Base-by-base conservation (phyloP, 2,329 filamentous ascomycete species). In the Penicillium sp. region DNA sequence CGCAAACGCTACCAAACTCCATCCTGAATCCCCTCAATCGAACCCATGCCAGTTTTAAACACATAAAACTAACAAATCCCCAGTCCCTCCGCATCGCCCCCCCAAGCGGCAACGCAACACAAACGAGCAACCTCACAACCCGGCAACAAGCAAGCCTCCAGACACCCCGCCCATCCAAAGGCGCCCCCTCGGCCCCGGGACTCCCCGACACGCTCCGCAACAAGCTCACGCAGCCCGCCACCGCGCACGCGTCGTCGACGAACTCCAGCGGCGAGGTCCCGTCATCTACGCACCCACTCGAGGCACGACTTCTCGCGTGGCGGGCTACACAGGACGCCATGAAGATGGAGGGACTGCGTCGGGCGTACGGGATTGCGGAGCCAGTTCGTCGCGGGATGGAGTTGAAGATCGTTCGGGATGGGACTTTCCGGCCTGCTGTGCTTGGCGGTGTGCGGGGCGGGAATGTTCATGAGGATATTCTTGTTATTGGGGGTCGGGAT, bases 311-410 rank as follows among this genome's bases (percentile, higher is more conserved):
- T 52, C 81, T 84, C 64, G 80, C 83, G 66, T 98, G 93, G 93
- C 87, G 91, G 72, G 77, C 84, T 51, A 95, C 90, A 37, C 91
- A 96, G 73, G 85, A 95, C 62, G 70, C 76, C 31, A 72, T 95
- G 67, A 93, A 94, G 73, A 93, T 95, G 87, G 83, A 90, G 73
- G 79, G 83, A 45, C 80, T 97, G 62, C 83, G 88, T 57, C 86
- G 88, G 58, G 84, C 88, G 41, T 97, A 89, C 70, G 93, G 93
- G 57, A 84, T 96, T 63, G 88, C 87, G 24, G 93, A 97, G 79
- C 93, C 93, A 3, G 83, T 97, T 62, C 83, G 89, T 50, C 82
- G 91, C 48, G 87, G 85, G 54, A 96, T 98, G 93, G 93, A 98
- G 77, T 78, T 95, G 69, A 87, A 88, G 80, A 91, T 95, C 66